phyloP scores from a whole-genome alignment of 352 stramenopile species.

The Achlya hypogyna region DNA sequence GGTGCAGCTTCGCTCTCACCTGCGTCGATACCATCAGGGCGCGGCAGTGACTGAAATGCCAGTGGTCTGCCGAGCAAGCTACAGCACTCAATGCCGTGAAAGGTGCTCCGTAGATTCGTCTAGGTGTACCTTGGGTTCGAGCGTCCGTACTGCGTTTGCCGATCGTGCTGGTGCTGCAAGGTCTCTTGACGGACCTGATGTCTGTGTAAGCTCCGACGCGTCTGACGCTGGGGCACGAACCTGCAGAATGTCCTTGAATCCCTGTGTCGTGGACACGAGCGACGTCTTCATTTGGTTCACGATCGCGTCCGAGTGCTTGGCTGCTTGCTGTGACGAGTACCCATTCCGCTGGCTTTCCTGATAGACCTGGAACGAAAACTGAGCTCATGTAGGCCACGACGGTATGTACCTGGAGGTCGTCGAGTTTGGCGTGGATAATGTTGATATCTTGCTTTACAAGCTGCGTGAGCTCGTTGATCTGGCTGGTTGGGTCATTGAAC shows the following conservation, averaged over 20 bases:
- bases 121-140: not conserved
- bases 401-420: slow-evolving; percentile 55
- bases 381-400: not conserved
- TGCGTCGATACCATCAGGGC: slow-evolving; percentile 38
- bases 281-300: slow-evolving; percentile 81
- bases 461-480: slow-evolving; percentile 72
- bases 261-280: slow-evolving; percentile 62
- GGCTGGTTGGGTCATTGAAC: slow-evolving; percentile 78
- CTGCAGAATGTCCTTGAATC: slow-evolving; percentile 81
- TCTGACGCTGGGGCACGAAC: not conserved
- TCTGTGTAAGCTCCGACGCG: not conserved
- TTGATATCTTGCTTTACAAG: slow-evolving; percentile 85
- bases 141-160: slow-evolving; percentile 64
- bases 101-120: not conserved
- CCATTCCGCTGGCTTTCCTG: slow-evolving; percentile 54
- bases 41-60: slow-evolving; percentile 55
- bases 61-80: slow-evolving; percentile 60
- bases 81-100: not conserved
- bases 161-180: slow-evolving; percentile 79
- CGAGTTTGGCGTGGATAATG: slow-evolving; percentile 75
- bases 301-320: slow-evolving; percentile 73
- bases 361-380: slow-evolving; percentile 35
- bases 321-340: slow-evolving; percentile 51
- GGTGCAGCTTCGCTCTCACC: slow-evolving; percentile 40
- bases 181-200: slow-evolving; percentile 66